These are phyloP conservation scores for Xylaria castorea DNA, from an alignment of 495 filamentous ascomycete species.

Conservation along the genomic window DNA sequence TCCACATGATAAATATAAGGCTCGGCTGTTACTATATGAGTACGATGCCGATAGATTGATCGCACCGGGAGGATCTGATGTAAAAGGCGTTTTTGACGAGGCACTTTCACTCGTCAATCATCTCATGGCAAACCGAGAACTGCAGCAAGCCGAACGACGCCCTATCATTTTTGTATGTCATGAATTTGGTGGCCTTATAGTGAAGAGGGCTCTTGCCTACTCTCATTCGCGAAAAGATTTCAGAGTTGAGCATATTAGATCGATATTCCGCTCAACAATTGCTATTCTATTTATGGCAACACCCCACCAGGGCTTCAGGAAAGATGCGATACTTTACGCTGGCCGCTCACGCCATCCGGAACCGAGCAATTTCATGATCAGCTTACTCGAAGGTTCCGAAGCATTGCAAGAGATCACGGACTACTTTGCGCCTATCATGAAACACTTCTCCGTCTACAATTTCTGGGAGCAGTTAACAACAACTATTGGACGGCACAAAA, in stretches of 20 bases:
- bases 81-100: constrained; percentile 5
- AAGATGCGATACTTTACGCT: constrained; percentile 8
- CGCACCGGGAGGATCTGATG: constrained; percentile 10
- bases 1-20: constrained; percentile 3
- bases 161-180: constrained; percentile 22
- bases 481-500: neutral
- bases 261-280: constrained; percentile 13
- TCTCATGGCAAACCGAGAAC: constrained; percentile 13
- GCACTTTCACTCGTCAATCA: constrained; percentile 17
- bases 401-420: constrained; percentile 18
- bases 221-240: constrained; percentile 10
- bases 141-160: constrained; percentile 11
- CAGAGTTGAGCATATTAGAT: constrained; percentile 23
- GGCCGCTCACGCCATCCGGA: constrained; percentile 4
- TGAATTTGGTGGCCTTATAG: constrained; percentile 13
- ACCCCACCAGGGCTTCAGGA: constrained; percentile 12
- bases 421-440: constrained; percentile 18
- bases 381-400: constrained; percentile 17
- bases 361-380: constrained; percentile 15
- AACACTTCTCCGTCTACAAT: constrained; percentile 20
- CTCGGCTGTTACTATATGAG: constrained; percentile 18
- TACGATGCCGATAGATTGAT: constrained; percentile 17
- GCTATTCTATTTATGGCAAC: constrained; percentile 18
- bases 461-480: constrained; percentile 16
- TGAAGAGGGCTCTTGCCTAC: constrained; percentile 17